These are phyloP conservation scores for Aspergillus floridensis DNA, from an alignment of 2,329 filamentous ascomycete species.

Conservation along the genomic window DNA sequence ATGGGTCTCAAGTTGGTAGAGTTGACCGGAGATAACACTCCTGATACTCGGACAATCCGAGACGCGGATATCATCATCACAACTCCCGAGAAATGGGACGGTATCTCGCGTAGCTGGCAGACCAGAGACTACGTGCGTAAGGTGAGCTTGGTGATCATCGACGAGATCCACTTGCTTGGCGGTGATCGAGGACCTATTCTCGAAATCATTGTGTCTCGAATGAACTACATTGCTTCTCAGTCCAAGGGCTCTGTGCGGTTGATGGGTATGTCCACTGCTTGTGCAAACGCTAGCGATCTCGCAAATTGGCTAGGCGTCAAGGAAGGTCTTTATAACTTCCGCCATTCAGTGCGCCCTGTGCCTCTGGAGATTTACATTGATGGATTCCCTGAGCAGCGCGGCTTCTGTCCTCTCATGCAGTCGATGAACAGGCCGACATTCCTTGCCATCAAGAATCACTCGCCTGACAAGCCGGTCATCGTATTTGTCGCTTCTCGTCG, in stretches of 20 bases:
- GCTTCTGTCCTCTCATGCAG: slow-evolving; percentile 97
- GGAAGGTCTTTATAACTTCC: slow-evolving; percentile 93
- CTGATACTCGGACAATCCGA: slow-evolving; percentile 90
- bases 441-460: slow-evolving; percentile 92
- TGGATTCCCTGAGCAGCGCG: slow-evolving; percentile 89
- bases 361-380: slow-evolving; percentile 96
- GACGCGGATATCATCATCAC: slow-evolving; percentile 98
- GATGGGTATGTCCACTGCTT: slow-evolving; percentile 98
- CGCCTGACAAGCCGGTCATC: slow-evolving; percentile 93
- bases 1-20: slow-evolving; percentile 91
- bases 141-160: slow-evolving; percentile 94
- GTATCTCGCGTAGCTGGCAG: slow-evolving; percentile 98
- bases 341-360: slow-evolving; percentile 93
- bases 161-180: slow-evolving; percentile 96
- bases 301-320: slow-evolving; percentile 97
- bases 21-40: slow-evolving; percentile 95
- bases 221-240: slow-evolving; percentile 98
- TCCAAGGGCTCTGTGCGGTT: slow-evolving; percentile 85
- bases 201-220: slow-evolving; percentile 87
- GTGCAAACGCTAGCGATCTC: slow-evolving; percentile 89
- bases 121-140: slow-evolving; percentile 93
- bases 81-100: slow-evolving; percentile 99
- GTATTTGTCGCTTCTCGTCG: slow-evolving; percentile 95
- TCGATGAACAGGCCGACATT: slow-evolving; percentile 98
- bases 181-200: slow-evolving; percentile 95